Evolutionary conservation across 176 grass and related monocot genomes (phyloP), one percentile per base, ranked within the genome.

Genomic region (Calamus simplicifolius): DNA sequence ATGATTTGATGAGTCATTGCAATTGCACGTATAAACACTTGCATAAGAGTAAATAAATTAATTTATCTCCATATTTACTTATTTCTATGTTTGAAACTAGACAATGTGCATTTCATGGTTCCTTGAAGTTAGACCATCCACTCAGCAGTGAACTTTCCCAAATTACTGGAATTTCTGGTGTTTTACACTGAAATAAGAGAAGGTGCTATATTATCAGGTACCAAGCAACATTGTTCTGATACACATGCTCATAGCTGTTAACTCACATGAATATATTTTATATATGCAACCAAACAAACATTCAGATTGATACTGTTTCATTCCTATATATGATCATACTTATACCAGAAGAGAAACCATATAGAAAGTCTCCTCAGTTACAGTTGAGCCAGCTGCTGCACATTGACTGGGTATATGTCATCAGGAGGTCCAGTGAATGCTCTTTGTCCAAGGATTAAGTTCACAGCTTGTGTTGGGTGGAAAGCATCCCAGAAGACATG

Each of bases 231-330:
- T 18, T 3, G 5, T 60, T 13, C 15, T 17, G 8, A 60, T 19
- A 16, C 25, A 38, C 16, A 64, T n/a, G 52, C 52, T 66, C 76
- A 71, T 75, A 85, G 71, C 79, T 72, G 66, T 52, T 61, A 51
- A 71, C 82, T 8, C 71, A 62, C 27, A 79, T 75, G 75, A 79
- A 75, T 72, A 85, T 79, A 67, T 75, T 75, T 64, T 85, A 85
- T 5, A 76, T 75, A 52, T 85, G 79, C 50, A 72, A 79, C 51
- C 71, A 76, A 51, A 35, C 7, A 73, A 43, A 6, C 14, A 53
- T 25, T 3, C 30, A n/a, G 18, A 10, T 18, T 0, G 49, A 58
- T 56, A 51, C 17, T 21, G 55, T 4, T 23, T 27, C 35, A 12
- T 12, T 10, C 2, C 8, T 43, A 43, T 43, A 43, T 43, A 12